Evolutionary conservation across 805 yeast species (phyloP), one percentile per base, ranked within the genome.

Genomic region (Lipomyces kockii): DNA sequence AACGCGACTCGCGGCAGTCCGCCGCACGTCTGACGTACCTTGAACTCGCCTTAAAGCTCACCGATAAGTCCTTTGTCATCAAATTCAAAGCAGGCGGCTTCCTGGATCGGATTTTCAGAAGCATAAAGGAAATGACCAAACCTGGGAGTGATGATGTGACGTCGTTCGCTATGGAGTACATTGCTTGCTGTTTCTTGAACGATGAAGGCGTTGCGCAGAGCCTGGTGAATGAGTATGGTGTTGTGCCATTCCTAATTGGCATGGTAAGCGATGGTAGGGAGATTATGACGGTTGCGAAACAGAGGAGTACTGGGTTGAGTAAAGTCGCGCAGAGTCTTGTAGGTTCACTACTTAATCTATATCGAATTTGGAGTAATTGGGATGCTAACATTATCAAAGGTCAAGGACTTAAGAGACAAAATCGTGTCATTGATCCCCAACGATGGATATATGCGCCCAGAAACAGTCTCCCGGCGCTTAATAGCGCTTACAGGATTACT

Each of bases 11-110:
- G n/a, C 22, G 54, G 5, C 8, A n/a, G 6, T 58, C 72, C 5
- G 54, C 66, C 12, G 25, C 12, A 20, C 57, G 72, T 3, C n/a
- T 61, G 49, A 53, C 71, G 11, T 64, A 55, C 27, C 56, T 70
- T 11, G 72, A 68, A n/a, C 54, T 70, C 6, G 72, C 72, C 4
- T 12, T 58, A 2, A 68, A 68, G 39, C 27, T 69, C 9, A 51
- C 66, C 20, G 72, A 70, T 34, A 63, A 62, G 25, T 46, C 67
- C 3, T 70, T 70, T 53, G 54, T 54, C 34, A 54, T 32, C 25
- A 61, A 66, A 37, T 59, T 70, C 51, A 70, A 66, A 54, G 39
- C 69, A 6, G 65, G 70, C 12, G 66, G 64, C 6, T 70, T 68
- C 34, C 55, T 61, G 1, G 52, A 49, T 5, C 64, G 68, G 8